Conservation (phyloP, 345 rosid species). For the Hypericum androsaemum region DNA sequence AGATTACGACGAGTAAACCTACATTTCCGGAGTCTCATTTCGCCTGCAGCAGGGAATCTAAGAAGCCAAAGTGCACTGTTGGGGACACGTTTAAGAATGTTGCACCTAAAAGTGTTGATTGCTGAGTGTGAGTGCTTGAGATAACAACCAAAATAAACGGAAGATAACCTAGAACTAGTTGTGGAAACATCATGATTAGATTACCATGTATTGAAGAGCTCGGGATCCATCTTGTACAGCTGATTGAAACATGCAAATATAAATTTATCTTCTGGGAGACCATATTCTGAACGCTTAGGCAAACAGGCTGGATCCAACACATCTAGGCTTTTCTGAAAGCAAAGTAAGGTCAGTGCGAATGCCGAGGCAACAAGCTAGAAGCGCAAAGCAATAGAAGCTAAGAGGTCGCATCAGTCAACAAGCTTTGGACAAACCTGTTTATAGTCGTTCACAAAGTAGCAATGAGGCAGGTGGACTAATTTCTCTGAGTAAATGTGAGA, state of each 20-base stretch:
- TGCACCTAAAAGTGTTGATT: slow-evolving; percentile 26
- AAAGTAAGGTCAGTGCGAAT: slow-evolving; percentile 2
- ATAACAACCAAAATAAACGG: neutral
- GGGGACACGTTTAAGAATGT: neutral
- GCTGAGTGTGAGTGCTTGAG: slow-evolving; percentile 1
- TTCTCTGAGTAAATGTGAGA: slow-evolving; percentile 23
- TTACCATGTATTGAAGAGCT: slow-evolving; percentile 15
- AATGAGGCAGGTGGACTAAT: neutral
- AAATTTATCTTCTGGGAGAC: neutral
- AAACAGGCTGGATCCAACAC: slow-evolving; percentile 72
- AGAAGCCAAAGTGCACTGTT: slow-evolving; percentile 12
- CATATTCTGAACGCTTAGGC: slow-evolving; percentile 19
- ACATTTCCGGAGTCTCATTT: slow-evolving; percentile 84
- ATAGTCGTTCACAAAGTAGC: neutral
- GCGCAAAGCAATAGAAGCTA: neutral
- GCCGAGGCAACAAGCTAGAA: neutral
- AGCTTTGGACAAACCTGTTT: slow-evolving; percentile 40
- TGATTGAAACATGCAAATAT: neutral
- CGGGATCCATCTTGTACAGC: neutral
- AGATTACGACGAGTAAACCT: slow-evolving; percentile 15
- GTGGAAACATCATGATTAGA: neutral
- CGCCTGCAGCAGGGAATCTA: slow-evolving; percentile 98
- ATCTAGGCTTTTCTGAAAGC: slow-evolving; percentile 75
- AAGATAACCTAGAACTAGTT: neutral
- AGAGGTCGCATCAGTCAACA: neutral